phyloP scores from a whole-genome alignment of 257 asterid species.

The Solanum rostratum region DNA sequence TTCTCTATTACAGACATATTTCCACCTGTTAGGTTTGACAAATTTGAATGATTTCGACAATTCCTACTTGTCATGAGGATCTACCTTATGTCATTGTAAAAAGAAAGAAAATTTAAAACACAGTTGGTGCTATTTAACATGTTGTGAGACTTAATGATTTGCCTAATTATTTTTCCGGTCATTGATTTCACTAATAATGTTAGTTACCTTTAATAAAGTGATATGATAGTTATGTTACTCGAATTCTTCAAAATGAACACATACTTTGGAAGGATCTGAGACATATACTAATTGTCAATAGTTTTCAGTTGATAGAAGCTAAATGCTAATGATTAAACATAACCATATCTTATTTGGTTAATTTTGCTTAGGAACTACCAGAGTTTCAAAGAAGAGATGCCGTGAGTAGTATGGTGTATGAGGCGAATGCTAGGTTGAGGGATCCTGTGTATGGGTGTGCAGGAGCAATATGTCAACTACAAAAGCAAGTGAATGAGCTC shows the following conservation, averaged over 20 bases:
- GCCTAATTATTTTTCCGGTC: no score
- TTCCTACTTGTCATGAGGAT: neutral
- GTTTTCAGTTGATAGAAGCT: no score
- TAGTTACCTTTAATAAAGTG: neutral
- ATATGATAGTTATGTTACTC: neutral
- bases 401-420: constrained; percentile 83
- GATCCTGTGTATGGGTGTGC: constrained; percentile 83
- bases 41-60: neutral
- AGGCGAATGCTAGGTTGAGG: constrained; percentile 62
- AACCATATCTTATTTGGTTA: neutral
- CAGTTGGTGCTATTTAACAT: neutral
- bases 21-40: neutral
- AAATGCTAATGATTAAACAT: neutral
- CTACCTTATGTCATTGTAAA: neutral
- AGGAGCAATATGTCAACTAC: constrained; percentile 65
- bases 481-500: constrained; percentile 51
- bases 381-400: constrained; percentile 60
- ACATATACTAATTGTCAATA: no score
- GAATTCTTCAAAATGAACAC: neutral
- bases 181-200: neutral
- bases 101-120: neutral
- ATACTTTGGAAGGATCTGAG: neutral
- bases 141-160: neutral
- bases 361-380: constrained; percentile 40
- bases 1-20: neutral